These are phyloP conservation scores for Infundibulicybe gibba DNA, from an alignment of 768 basidiomycete genomes.

Conservation along the genomic window DNA sequence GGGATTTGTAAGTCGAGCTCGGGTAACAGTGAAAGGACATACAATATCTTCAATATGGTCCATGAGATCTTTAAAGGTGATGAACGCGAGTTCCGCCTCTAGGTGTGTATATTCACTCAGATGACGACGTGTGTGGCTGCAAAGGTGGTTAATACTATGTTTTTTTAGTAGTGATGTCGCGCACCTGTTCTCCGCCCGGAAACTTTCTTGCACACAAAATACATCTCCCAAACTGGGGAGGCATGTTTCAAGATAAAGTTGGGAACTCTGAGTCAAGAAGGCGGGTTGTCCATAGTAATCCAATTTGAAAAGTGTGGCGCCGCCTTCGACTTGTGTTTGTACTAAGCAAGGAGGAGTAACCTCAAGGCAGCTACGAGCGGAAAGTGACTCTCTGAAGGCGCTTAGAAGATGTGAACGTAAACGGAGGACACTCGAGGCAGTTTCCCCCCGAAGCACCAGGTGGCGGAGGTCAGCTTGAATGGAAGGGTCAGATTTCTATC, in stretches of 20 bases:
- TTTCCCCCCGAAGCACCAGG: slow-evolving; percentile 93
- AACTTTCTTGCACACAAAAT: slow-evolving; percentile 96
- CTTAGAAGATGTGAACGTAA: slow-evolving; percentile 79
- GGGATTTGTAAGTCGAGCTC: slow-evolving; percentile 1
- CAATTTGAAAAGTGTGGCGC: slow-evolving; percentile 91
- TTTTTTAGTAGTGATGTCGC: slow-evolving; percentile 4
- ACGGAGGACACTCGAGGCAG: slow-evolving; percentile 84
- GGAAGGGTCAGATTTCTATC: slow-evolving; percentile 80
- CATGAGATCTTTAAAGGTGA: slow-evolving; percentile 92
- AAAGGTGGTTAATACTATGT: background rate
- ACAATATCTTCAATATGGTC: slow-evolving; percentile 87
- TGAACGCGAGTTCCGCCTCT: slow-evolving; percentile 94
- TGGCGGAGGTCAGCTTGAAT: slow-evolving; percentile 92
- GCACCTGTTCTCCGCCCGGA: slow-evolving; percentile 94
- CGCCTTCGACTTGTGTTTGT: slow-evolving; percentile 97
- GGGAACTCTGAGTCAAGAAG: slow-evolving; percentile 94
- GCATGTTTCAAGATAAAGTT: slow-evolving; percentile 96
- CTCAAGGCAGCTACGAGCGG: slow-evolving; percentile 70
- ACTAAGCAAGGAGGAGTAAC: slow-evolving; percentile 98
- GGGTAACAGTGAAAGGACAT: slow-evolving; percentile 20
- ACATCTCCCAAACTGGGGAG: slow-evolving; percentile 95
- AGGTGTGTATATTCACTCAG: slow-evolving; percentile 96
- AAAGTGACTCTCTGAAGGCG: slow-evolving; percentile 75
- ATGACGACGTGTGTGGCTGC: slow-evolving; percentile 84
- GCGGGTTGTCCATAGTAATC: slow-evolving; percentile 95